phyloP scores from a whole-genome alignment of 1,139 yeast genomes.

The Scheffersomyces illinoinensis region DNA sequence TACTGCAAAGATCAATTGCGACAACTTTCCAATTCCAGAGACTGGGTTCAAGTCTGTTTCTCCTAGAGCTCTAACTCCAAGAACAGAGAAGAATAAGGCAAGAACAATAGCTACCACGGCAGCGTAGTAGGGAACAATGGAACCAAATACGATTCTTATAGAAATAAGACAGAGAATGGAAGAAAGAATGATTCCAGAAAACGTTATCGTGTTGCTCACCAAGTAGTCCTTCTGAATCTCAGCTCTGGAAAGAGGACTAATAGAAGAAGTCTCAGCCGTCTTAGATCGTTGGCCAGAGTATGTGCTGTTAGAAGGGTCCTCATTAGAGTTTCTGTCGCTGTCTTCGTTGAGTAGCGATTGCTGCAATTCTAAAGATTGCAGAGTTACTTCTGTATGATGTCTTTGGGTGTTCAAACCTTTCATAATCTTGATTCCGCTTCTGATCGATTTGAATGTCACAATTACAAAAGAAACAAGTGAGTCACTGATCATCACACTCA shows the following conservation, averaged over 20 bases:
- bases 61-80: constrained; percentile 92
- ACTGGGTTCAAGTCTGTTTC: constrained; percentile 97
- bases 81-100: constrained; percentile 75
- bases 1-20: constrained; percentile 84
- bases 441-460: constrained; percentile 51
- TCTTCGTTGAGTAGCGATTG: constrained; percentile 3
- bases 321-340: constrained; percentile 14
- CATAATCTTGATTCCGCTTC: constrained; percentile 6
- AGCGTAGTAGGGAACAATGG: constrained; percentile 70
- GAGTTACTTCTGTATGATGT: constrained; percentile 1
- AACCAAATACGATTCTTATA: constrained; percentile 67
- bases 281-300: background rate
- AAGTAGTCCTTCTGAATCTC: constrained; percentile 37
- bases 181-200: constrained; percentile 64
- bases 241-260: constrained; percentile 2
- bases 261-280: constrained; percentile 1
- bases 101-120: constrained; percentile 65
- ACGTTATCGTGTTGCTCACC: constrained; percentile 51
- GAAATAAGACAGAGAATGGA: constrained; percentile 66
- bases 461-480: constrained; percentile 79
- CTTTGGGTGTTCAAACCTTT: constrained; percentile 1
- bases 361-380: constrained; percentile 4
- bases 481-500: constrained; percentile 93
- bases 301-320: constrained; percentile 23
- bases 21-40: constrained; percentile 91